phyloP scores from a whole-genome alignment of 2,329 filamentous ascomycete species.

The Neoscytalidium dimidiatum region DNA sequence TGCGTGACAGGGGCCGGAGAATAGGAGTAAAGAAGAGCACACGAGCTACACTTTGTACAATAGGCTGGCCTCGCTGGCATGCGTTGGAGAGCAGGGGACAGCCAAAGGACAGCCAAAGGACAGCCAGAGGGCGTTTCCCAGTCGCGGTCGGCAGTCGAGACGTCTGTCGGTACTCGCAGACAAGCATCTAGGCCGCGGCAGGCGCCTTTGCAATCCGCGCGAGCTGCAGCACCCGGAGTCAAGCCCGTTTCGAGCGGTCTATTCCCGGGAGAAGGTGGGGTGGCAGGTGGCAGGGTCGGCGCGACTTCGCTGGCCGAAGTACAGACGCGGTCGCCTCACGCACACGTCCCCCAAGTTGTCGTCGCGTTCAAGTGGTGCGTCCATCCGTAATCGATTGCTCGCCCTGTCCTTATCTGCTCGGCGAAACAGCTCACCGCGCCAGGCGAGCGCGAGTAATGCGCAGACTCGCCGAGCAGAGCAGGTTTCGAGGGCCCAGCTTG shows the following conservation, averaged over 20 bases:
- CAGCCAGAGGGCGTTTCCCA: neutral
- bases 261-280: constrained; percentile 4
- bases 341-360: constrained; percentile 6
- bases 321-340: neutral
- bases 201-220: neutral
- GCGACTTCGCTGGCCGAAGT: constrained; percentile 4
- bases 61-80: too few species aligned
- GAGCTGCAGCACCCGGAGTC: neutral
- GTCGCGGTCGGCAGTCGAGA: neutral
- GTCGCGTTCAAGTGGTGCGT: neutral
- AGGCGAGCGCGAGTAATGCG: neutral
- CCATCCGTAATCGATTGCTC: neutral
- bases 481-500: neutral
- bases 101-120: neutral
- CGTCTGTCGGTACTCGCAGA: neutral
- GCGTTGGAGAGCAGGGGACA: neutral
- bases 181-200: neutral
- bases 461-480: neutral
- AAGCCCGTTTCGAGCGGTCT: neutral
- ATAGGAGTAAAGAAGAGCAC: neutral
- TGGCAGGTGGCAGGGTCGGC: neutral
- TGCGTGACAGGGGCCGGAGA: neutral
- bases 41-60: too few species aligned
- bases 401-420: constrained; percentile 5
- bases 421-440: neutral